Evolutionary conservation across 345 rosid species (phyloP).

Genomic region (Hibiscus tridactylites): DNA sequence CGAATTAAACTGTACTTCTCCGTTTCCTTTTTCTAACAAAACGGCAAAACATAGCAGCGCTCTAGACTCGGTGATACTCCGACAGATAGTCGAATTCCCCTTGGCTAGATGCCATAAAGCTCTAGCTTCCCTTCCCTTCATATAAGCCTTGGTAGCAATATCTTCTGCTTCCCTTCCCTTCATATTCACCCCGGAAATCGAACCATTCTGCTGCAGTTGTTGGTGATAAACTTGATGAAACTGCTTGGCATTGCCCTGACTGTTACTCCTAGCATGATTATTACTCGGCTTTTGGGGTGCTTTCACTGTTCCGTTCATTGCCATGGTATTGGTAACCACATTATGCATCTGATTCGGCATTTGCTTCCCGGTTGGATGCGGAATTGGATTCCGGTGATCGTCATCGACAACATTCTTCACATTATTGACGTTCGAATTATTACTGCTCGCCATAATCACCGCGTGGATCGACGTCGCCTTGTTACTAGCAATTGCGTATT

Average conservation of each 20-base stretch:
- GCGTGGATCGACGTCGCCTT: constrained; percentile 76
- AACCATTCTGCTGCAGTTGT: constrained; percentile 42
- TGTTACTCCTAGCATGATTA: constrained; percentile 18
- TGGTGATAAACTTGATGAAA: constrained; percentile 34
- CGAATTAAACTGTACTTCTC: constrained; percentile 56
- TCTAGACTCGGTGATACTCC: constrained; percentile 82
- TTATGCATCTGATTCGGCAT: constrained; percentile 49
- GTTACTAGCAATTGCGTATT: constrained; percentile 58
- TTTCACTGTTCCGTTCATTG: constrained; percentile 39
- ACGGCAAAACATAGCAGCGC: constrained; percentile 87
- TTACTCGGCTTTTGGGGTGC: constrained; percentile 18
- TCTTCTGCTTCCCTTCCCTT: constrained; percentile 82
- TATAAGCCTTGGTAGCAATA: constrained; percentile 59
- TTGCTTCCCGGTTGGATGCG: constrained; percentile 43
- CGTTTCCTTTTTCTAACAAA: constrained; percentile 69
- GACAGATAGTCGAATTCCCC: constrained; percentile 66
- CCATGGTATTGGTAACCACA: constrained; percentile 61
- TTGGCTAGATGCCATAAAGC: constrained; percentile 83
- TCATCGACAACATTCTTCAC: constrained; percentile 21
- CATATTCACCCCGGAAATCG: constrained; percentile 35
- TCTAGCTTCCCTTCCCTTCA: constrained; percentile 88
- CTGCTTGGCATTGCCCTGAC: constrained; percentile 28
- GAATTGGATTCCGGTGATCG: constrained; percentile 17
- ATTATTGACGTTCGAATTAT: constrained; percentile 16
- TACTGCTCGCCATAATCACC: constrained; percentile 50